A percentile compares a stretch with the other conserved stretches of the same genome.
These are phyloP conservation scores for Aureobasidium mangrovei DNA, from an alignment of 2,329 filamentous ascomycete genomes.

Conservation along the genomic window DNA sequence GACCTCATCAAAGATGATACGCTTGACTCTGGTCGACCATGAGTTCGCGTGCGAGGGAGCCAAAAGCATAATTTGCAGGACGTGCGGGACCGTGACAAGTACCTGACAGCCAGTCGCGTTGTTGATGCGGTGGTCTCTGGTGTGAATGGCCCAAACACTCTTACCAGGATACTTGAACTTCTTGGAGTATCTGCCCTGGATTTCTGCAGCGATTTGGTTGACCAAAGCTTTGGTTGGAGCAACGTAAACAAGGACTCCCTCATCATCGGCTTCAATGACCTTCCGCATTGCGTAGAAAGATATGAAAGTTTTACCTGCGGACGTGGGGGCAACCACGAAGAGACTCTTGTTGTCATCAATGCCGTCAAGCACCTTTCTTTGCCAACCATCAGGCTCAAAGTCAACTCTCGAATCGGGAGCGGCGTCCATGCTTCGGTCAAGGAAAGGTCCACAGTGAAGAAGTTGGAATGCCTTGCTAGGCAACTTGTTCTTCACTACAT, in stretches of 20 bases:
- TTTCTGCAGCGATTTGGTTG: slow-evolving; percentile 73
- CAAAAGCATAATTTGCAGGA: slow-evolving; percentile 70
- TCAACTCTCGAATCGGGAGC: slow-evolving; percentile 57
- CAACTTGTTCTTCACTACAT: slow-evolving; percentile 25
- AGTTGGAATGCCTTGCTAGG: slow-evolving; percentile 56
- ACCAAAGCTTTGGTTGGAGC: slow-evolving; percentile 75
- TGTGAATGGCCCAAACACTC: slow-evolving; percentile 72
- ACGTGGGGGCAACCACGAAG: slow-evolving; percentile 69
- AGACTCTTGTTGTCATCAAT: slow-evolving; percentile 63
- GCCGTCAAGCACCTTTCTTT: slow-evolving; percentile 62
- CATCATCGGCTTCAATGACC: slow-evolving; percentile 57
- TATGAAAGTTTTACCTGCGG: slow-evolving; percentile 75
- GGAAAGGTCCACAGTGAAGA: slow-evolving; percentile 59
- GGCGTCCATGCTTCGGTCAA: slow-evolving; percentile 66
- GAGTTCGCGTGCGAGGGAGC: slow-evolving; percentile 54
- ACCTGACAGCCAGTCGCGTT: slow-evolving; percentile 65
- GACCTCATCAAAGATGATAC: slow-evolving; percentile 77
- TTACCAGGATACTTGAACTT: slow-evolving; percentile 50
- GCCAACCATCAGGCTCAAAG: slow-evolving; percentile 70
- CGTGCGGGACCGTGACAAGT: slow-evolving; percentile 67
- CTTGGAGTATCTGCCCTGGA: slow-evolving; percentile 67
- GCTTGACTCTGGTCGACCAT: slow-evolving; percentile 60
- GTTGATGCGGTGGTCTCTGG: slow-evolving; percentile 66
- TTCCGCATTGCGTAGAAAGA: slow-evolving; percentile 79
- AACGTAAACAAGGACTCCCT: slow-evolving; percentile 67